phyloP scores from a whole-genome alignment of 2,329 filamentous ascomycete genomes.

The Bisporella sp. region DNA sequence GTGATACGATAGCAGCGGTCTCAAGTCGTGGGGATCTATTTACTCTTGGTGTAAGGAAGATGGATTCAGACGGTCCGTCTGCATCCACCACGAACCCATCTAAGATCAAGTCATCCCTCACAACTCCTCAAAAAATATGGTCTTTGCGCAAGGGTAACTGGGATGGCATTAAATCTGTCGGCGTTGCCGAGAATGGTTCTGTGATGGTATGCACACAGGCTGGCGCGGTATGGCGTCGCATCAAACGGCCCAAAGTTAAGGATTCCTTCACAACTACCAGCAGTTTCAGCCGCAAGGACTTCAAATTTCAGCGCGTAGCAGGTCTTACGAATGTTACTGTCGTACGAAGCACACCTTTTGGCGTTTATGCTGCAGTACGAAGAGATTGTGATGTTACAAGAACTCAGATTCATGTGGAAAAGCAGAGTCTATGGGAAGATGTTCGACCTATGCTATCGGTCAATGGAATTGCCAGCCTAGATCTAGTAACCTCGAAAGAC shows the following conservation, averaged over 20 bases:
- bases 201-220: conserved; percentile 91
- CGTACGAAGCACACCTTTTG: conserved; percentile 82
- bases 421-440: conserved; percentile 68
- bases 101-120: conserved; percentile 80
- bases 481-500: conserved; percentile 46
- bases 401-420: conserved; percentile 58
- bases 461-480: conserved; percentile 26
- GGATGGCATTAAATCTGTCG: conserved; percentile 78
- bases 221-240: conserved; percentile 86
- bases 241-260: conserved; percentile 76
- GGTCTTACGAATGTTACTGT: conserved; percentile 78
- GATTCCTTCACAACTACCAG: conserved; percentile 42
- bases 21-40: conserved; percentile 82
- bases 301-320: conserved; percentile 89
- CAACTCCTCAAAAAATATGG: conserved; percentile 77
- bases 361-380: conserved; percentile 81
- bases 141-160: conserved; percentile 61
- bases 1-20: conserved; percentile 85
- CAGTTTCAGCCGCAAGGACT: conserved; percentile 70
- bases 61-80: conserved; percentile 46
- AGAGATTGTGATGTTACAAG: conserved; percentile 78
- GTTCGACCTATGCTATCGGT: conserved; percentile 65
- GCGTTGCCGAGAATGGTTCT: conserved; percentile 85
- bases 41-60: conserved; percentile 68
- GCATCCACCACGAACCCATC: conserved; percentile 86